These are phyloP conservation scores for Talaromyces rugulosus DNA, from an alignment of 2,329 filamentous ascomycete genomes.

Conservation along the genomic window DNA sequence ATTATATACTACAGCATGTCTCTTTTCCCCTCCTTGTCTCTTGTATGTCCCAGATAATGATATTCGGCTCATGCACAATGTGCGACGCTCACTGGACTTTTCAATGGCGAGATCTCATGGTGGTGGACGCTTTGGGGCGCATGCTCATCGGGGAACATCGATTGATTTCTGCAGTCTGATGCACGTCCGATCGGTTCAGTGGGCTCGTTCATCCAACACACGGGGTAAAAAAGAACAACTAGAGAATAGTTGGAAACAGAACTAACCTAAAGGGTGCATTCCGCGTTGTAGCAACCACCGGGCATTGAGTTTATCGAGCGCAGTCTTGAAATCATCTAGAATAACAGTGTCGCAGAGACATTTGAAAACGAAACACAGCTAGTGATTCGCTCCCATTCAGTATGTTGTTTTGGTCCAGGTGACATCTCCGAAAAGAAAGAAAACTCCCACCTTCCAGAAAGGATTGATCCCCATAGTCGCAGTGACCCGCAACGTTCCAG, in stretches of 20 bases:
- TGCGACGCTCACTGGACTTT: background rate
- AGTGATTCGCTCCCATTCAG: slow-evolving; percentile 33
- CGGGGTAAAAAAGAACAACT: background rate
- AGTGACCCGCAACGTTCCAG: slow-evolving; percentile 39
- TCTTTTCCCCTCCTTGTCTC: background rate
- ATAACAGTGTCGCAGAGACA: slow-evolving; percentile 47
- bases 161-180: slow-evolving; percentile 2
- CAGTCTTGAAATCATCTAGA: slow-evolving; percentile 65
- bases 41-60: background rate
- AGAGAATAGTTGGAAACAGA: background rate
- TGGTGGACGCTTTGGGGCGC: background rate
- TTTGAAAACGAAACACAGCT: slow-evolving; percentile 60
- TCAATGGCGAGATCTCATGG: background rate
- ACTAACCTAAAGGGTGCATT: slow-evolving; percentile 1
- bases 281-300: background rate
- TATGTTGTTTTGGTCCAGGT: background rate
- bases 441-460: slow-evolving; percentile 49
- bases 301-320: slow-evolving; percentile 33
- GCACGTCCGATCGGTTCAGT: background rate
- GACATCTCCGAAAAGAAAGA: background rate
- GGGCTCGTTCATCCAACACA: background rate
- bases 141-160: background rate
- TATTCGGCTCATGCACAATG: background rate
- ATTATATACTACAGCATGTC: background rate
- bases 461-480: slow-evolving; percentile 57